Percentiles rank a stretch among this genome's conserved stretches.
Evolutionary conservation across 176 grass and related monocot species (phyloP).

Genomic region (Neostapfia colusana): DNA sequence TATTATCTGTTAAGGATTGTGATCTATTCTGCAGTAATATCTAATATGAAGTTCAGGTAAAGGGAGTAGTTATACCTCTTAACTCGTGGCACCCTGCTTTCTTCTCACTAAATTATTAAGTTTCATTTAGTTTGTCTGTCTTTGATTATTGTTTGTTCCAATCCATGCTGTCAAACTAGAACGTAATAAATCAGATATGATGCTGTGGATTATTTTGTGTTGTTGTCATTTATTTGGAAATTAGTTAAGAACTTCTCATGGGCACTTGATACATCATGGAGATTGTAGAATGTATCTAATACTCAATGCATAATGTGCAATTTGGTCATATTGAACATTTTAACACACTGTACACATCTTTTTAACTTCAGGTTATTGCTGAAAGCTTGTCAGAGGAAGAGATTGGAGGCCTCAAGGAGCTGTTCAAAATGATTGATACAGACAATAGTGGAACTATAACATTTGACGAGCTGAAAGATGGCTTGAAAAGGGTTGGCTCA

Average conservation of each 20-base stretch:
- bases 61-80: not conserved
- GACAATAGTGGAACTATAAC: conserved; percentile 97
- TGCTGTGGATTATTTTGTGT: not conserved
- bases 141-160: conserved; percentile 8
- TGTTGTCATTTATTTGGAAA: conserved; percentile 16
- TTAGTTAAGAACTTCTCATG: not conserved
- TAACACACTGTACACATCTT: conserved; percentile 3
- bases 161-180: conserved; percentile 8
- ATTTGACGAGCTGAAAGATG: conserved; percentile 98
- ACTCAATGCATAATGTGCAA: not conserved
- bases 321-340: conserved; percentile 5
- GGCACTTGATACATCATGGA: not conserved
- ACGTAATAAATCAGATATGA: not conserved
- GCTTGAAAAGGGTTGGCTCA: conserved; percentile 90
- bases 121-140: conserved; percentile 10
- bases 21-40: not conserved
- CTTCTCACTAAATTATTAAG: not conserved
- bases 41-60: conserved; percentile 5
- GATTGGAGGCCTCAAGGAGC: conserved; percentile 93
- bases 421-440: conserved; percentile 99
- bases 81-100: conserved; percentile 11
- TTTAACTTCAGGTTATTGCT: conserved; percentile 80
- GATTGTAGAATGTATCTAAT: conserved; percentile 23
- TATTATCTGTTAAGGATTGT: not conserved
- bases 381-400: conserved; percentile 98